These are phyloP conservation scores for Chlamydomonas reinhardtii DNA, from an alignment of 163 green algal species.

Conservation along the genomic window DNA sequence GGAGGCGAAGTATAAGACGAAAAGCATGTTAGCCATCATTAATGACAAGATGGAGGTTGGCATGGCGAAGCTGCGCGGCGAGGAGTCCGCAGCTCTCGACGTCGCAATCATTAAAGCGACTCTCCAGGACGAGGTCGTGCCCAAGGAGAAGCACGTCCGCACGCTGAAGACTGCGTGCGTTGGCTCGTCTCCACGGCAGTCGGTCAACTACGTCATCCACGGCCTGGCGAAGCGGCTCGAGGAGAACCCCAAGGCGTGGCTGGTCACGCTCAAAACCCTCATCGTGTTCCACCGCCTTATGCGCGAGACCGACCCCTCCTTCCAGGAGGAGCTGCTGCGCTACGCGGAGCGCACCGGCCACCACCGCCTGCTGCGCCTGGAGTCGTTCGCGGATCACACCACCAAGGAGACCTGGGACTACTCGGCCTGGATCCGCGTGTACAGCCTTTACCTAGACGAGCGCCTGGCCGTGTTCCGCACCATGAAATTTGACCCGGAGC, in stretches of 20 bases:
- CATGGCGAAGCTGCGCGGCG: conserved; percentile 46
- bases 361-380: conserved; percentile 73
- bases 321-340: conserved; percentile 82
- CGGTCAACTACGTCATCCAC: conserved; percentile 79
- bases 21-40: conserved; percentile 39
- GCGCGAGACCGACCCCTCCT: conserved; percentile 84
- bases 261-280: conserved; percentile 89
- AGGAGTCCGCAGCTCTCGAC: conserved; percentile 71
- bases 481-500: conserved; percentile 76
- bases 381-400: conserved; percentile 91
- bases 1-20: conserved; percentile 51
- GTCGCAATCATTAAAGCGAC: conserved; percentile 89
- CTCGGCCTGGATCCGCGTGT: conserved; percentile 91
- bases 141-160: conserved; percentile 92
- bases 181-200: conserved; percentile 34
- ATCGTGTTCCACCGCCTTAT: conserved; percentile 93
- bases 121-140: conserved; percentile 77
- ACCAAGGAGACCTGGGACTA: conserved; percentile 88
- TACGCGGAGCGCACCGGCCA: conserved; percentile 64
- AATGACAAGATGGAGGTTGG: conserved; percentile 50
- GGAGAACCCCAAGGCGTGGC: conserved; percentile 73
- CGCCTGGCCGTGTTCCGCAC: conserved; percentile 74
- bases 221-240: conserved; percentile 79
- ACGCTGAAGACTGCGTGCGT: conserved; percentile 77
- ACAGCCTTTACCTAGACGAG: conserved; percentile 95